Evolutionary conservation across 2,329 filamentous ascomycete genomes (phyloP).

Genomic region (Calonectria henricotiae): DNA sequence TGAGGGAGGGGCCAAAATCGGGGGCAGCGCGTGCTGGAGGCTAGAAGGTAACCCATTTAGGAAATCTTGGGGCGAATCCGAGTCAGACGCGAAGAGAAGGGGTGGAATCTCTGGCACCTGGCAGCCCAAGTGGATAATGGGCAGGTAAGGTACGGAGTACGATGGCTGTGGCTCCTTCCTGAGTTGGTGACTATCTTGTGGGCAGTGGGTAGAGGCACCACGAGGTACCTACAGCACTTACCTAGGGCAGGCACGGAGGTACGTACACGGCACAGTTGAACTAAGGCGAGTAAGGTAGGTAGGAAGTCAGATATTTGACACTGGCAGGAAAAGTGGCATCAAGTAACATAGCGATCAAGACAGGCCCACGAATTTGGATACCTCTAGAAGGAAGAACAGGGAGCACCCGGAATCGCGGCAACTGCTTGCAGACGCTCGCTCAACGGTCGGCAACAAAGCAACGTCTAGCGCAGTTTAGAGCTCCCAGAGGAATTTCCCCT

Average conservation of each 20-base stretch:
- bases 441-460: constrained; percentile 31
- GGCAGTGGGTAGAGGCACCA: constrained; percentile 23
- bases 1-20: constrained; percentile 34
- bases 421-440: constrained; percentile 25
- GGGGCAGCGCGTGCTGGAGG: constrained; percentile 18
- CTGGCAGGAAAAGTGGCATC: constrained; percentile 32
- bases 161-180: constrained; percentile 21
- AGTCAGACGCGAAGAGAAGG: constrained; percentile 13
- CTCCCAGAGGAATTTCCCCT: background rate
- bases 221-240: constrained; percentile 4
- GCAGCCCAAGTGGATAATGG: constrained; percentile 26
- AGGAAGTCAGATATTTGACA: constrained; percentile 20
- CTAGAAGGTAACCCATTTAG: constrained; percentile 22
- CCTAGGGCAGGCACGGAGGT: constrained; percentile 25
- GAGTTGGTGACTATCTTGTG: constrained; percentile 16
- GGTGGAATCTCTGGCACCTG: constrained; percentile 23
- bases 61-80: constrained; percentile 27
- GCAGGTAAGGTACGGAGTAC: constrained; percentile 18
- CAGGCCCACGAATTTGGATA: constrained; percentile 11
- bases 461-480: constrained; percentile 31
- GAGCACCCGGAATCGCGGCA: constrained; percentile 31
- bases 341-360: constrained; percentile 12
- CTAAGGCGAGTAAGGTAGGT: constrained; percentile 25
- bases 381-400: background rate
- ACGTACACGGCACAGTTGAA: constrained; percentile 24